A percentile compares a stretch with the other conserved stretches of the same genome.
Conservation (phyloP, 208 protist genomes). For the Leishmania martiniquensis region DNA sequence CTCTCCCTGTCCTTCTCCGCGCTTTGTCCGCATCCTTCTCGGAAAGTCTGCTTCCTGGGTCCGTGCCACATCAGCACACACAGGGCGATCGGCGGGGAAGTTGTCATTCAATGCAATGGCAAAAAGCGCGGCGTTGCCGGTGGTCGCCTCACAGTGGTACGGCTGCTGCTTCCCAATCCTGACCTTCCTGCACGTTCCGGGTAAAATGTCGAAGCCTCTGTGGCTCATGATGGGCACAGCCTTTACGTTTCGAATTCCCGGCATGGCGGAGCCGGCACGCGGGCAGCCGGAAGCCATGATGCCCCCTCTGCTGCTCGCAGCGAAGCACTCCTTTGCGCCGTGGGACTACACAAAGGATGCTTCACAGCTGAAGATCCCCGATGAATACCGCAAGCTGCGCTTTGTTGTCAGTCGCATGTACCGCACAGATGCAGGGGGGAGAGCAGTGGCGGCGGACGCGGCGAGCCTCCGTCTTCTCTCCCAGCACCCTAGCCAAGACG, state of each 20-base stretch:
- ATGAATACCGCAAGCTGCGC: constrained; percentile 71
- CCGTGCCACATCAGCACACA: not conserved
- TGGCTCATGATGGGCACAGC: constrained; percentile 90
- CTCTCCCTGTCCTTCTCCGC: not conserved
- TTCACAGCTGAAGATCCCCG: constrained; percentile 69
- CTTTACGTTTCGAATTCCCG: constrained; percentile 35
- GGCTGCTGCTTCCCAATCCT: constrained; percentile 65
- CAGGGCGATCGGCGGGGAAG: not conserved
- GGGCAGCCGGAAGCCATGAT: not conserved
- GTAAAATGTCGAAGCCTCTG: constrained; percentile 76
- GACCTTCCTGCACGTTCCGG: constrained; percentile 82
- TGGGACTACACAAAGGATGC: constrained; percentile 70
- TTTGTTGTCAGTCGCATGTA: constrained; percentile 69
- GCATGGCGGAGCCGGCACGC: not conserved
- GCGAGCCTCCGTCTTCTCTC: constrained; percentile 47
- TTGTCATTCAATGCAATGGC: not conserved
- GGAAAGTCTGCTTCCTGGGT: not conserved
- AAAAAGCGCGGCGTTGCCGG: not conserved
- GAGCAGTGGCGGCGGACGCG: constrained; percentile 25
- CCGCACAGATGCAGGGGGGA: constrained; percentile 21
- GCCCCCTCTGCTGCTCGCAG: constrained; percentile 56
- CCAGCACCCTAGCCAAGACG: constrained; percentile 61
- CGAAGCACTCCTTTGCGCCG: constrained; percentile 81
- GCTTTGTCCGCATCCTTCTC: not conserved
- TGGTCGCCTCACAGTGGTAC: not conserved